Percentiles rank a stretch among this genome's conserved stretches.
These are phyloP conservation scores for Macrocystidia cucumis DNA, from an alignment of 1,284 basidiomycete genomes.

Conservation along the genomic window DNA sequence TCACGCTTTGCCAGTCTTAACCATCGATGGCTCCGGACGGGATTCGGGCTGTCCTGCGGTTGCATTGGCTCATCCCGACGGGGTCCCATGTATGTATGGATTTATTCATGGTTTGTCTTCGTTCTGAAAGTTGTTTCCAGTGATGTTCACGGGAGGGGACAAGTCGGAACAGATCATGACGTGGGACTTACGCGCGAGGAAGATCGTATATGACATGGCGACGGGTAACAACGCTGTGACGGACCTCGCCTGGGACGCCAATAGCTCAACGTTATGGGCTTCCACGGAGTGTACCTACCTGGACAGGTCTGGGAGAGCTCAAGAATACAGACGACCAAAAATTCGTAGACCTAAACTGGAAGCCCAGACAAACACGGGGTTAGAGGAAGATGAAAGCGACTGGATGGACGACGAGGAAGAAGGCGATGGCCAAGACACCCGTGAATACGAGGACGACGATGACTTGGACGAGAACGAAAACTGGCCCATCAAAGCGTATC, in stretches of 20 bases:
- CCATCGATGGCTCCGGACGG: conserved; percentile 10
- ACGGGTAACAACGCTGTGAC: conserved; percentile 32
- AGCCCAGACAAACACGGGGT: no score
- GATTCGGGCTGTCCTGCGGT: conserved; percentile 10
- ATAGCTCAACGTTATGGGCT: conserved; percentile 23
- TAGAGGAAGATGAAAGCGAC: no score
- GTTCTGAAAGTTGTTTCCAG: conserved; percentile 19
- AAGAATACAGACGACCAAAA: conserved; percentile 23
- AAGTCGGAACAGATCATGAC: conserved; percentile 22
- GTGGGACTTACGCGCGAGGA: conserved; percentile 30
- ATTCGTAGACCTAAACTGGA: conserved; percentile 7
- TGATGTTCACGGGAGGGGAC: conserved; percentile 23
- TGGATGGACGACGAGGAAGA: conserved; percentile 9
- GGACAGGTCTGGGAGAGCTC: conserved; percentile 19
- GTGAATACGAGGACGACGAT: conserved; percentile 12
- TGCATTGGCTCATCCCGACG: conserved; percentile 18
- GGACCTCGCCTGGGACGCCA: conserved; percentile 25
- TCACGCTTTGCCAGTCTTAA: conserved; percentile 19
- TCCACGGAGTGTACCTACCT: conserved; percentile 25
- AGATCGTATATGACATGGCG: conserved; percentile 28
- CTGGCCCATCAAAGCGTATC: conserved; percentile 26
- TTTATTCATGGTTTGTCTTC: neutral
- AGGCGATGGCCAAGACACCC: conserved; percentile 12
- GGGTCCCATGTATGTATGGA: conserved; percentile 18
- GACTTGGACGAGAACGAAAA: conserved; percentile 15